These are phyloP conservation scores for Globisporangium sylvaticum DNA, from an alignment of 352 stramenopile species.

Conservation along the genomic window DNA sequence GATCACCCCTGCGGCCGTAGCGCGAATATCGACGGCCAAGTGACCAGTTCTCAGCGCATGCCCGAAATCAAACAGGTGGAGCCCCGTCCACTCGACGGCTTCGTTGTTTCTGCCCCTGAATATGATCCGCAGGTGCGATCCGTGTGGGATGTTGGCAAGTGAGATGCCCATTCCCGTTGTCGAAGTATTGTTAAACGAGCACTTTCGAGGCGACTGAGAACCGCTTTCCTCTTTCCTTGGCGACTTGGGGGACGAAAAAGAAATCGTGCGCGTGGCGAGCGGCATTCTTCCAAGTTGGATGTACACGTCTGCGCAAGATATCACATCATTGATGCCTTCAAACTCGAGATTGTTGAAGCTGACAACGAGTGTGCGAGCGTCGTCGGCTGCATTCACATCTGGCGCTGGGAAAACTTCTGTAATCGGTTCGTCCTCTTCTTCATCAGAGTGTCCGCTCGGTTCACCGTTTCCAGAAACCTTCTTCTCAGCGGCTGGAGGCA, in stretches of 20 bases:
- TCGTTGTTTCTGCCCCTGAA: conserved; percentile 40
- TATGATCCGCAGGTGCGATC: conserved; percentile 63
- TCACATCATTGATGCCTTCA: conserved; percentile 1
- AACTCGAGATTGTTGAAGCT: conserved; percentile 13
- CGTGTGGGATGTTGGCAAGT: conserved; percentile 69
- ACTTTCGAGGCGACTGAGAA: conserved; percentile 7
- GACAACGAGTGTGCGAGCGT: conserved; percentile 19
- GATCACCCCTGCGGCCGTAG: conserved; percentile 26
- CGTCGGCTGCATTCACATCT: conserved; percentile 11
- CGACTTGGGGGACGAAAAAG: conserved; percentile 8
- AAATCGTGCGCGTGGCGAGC: conserved; percentile 18
- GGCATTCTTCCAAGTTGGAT: conserved; percentile 29
- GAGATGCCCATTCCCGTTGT: conserved; percentile 23
- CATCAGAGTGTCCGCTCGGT: background rate
- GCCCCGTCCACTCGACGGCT: conserved; percentile 51
- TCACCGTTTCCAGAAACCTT: background rate
- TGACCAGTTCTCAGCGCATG: conserved; percentile 57
- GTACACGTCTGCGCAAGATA: conserved; percentile 18
- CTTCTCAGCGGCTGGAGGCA: conserved; percentile 17
- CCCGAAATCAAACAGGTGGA: conserved; percentile 82
- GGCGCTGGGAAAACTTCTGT: conserved; percentile 20
- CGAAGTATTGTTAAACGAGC: conserved; percentile 4
- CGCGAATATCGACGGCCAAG: conserved; percentile 30
- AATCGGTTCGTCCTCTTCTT: background rate
- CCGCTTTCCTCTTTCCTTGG: conserved; percentile 23